Conservation (phyloP, 306 rosid species). For the Corylus avellana region DNA sequence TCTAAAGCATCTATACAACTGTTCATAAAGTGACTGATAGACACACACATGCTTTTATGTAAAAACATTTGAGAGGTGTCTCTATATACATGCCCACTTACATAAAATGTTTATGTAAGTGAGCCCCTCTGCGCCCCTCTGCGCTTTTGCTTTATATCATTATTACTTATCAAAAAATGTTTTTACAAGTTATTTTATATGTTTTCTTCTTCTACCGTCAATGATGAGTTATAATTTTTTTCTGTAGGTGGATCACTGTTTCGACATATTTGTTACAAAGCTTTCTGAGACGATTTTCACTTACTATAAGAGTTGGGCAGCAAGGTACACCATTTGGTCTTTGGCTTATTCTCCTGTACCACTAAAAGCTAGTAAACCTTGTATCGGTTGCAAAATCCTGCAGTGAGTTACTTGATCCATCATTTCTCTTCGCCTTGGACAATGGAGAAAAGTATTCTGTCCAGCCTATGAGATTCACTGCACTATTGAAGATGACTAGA, state of each 20-base stretch:
- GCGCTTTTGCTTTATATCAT: too few relatives aligned
- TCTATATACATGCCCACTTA: too few relatives aligned
- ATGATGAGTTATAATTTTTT: constrained; percentile 8
- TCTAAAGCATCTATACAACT: constrained; percentile 10
- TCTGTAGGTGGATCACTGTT: constrained; percentile 89
- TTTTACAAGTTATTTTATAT: constrained; percentile 10
- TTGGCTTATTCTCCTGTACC: constrained; percentile 34
- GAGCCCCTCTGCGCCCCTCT: too few relatives aligned
- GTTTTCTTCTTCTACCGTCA: constrained; percentile 2
- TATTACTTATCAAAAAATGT: neutral
- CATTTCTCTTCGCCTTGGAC: constrained; percentile 85
- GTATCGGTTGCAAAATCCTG: constrained; percentile 37
- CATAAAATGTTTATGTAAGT: too few relatives aligned
- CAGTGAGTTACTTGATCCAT: constrained; percentile 93
- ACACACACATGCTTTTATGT: neutral
- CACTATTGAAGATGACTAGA: constrained; percentile 83
- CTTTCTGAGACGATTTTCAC: constrained; percentile 78
- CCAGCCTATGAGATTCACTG: constrained; percentile 78
- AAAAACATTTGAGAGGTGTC: too few relatives aligned
- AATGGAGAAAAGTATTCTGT: constrained; percentile 88
- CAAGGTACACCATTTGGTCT: constrained; percentile 54
- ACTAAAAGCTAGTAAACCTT: constrained; percentile 22
- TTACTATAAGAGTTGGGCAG: constrained; percentile 97
- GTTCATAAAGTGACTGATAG: constrained; percentile 2
- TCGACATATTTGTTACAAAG: constrained; percentile 83